Evolutionary conservation across 1,284 basidiomycete genomes (phyloP).

Genomic region (Ganoderma multipileum): DNA sequence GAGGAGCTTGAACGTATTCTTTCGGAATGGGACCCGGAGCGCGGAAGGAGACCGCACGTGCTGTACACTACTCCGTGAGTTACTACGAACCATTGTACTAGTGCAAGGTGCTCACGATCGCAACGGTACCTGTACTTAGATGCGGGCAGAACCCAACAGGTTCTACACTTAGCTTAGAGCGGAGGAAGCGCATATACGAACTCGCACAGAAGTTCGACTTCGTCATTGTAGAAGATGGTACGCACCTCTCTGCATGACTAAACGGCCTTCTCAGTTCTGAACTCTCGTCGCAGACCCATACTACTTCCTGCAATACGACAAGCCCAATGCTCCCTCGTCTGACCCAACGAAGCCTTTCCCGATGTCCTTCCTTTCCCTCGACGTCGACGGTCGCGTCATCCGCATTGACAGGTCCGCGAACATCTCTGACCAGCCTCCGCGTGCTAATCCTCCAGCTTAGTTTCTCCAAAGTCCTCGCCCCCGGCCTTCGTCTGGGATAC

Average conservation of each 20-base stretch:
- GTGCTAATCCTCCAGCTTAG: conserved; percentile 23
- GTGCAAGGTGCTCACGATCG: neutral
- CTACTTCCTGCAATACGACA: conserved; percentile 42
- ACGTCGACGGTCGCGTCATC: conserved; percentile 51
- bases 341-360: conserved; percentile 27
- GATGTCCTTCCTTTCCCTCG: conserved; percentile 47
- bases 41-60: conserved; percentile 47
- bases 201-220: conserved; percentile 49
- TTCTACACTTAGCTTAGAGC: conserved; percentile 42
- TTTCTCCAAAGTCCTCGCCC: conserved; percentile 49
- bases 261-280: neutral
- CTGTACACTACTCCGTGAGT: conserved; percentile 50
- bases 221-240: conserved; percentile 49
- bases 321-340: conserved; percentile 7
- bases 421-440: no score
- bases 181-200: conserved; percentile 48
- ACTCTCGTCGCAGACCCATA: conserved; percentile 39
- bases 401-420: conserved; percentile 42
- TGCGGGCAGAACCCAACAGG: conserved; percentile 54
- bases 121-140: conserved; percentile 24
- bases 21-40: conserved; percentile 42
- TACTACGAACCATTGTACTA: neutral
- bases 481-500: conserved; percentile 52
- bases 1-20: conserved; percentile 47
- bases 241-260: neutral